Conservation (phyloP, 352 stramenopile genomes). For the Phytophthora hibernalis region DNA sequence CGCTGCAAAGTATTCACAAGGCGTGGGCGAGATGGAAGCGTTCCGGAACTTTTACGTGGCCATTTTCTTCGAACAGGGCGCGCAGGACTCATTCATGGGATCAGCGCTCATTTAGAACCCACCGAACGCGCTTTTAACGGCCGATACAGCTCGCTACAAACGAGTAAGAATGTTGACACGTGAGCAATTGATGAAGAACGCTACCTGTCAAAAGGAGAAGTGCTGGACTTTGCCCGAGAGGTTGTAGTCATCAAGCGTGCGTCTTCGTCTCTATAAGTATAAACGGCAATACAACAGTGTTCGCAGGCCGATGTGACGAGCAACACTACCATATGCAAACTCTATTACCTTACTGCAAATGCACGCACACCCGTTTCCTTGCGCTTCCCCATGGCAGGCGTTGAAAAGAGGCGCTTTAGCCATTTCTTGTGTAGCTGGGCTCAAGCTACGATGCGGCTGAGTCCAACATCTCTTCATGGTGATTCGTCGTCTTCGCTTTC, state of each 20-base stretch:
- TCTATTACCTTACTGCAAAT: slow-evolving; percentile 32
- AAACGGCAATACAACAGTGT: slow-evolving; percentile 12
- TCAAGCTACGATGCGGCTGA: slow-evolving; percentile 4
- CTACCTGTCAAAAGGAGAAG: not conserved
- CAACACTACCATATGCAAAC: slow-evolving; percentile 14
- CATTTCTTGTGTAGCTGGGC: not conserved
- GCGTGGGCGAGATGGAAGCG: slow-evolving; percentile 77
- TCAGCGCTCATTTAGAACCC: slow-evolving; percentile 54
- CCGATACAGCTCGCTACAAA: too few species aligned
- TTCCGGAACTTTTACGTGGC: slow-evolving; percentile 88
- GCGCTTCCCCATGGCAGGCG: slow-evolving; percentile 5
- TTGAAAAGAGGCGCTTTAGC: slow-evolving; percentile 8
- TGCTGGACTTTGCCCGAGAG: not conserved
- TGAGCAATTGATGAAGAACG: not conserved
- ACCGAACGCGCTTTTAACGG: too few species aligned
- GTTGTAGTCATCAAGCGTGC: not conserved
- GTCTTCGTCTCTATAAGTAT: slow-evolving; percentile 12
- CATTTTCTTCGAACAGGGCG: slow-evolving; percentile 79
- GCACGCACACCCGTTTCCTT: slow-evolving; percentile 21
- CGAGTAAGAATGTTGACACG: not conserved
- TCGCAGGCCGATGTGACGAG: slow-evolving; percentile 15
- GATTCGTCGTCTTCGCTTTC: slow-evolving; percentile 1
- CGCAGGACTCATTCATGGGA: slow-evolving; percentile 41
- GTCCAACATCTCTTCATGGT: not conserved
- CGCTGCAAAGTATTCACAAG: slow-evolving; percentile 78